Base-by-base conservation (phyloP, 2,329 filamentous ascomycete genomes). In the Juglanconis oblonga region DNA sequence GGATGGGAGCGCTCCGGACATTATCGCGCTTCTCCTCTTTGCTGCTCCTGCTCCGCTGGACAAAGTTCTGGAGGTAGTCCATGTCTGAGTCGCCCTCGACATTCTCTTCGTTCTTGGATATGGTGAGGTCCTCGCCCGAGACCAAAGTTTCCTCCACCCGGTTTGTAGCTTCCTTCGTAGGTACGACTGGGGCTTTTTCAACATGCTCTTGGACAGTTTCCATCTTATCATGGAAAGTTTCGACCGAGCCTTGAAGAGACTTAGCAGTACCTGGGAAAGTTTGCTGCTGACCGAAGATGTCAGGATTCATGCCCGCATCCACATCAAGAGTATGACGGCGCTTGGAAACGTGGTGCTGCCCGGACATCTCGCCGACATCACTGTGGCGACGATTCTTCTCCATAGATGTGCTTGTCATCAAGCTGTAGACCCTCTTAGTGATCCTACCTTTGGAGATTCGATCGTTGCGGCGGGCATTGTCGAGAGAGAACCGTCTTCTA, bases 61-160 rank as follows among this genome's bases (percentile, higher is more conserved):
- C 67, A 61, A 75, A 75, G 48, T 69, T 70, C 33, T 70, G 67
- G 17, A 75, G 66, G 67, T 74, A 67, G 32, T 72, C 71, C 1
- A 69, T 69, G 38, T 75, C 71, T 1, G 72, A 73, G 50, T 74
- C 72, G 1, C 71, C 69, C 24, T 72, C 68, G 0, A 64, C 44
- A 2, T 57, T 44, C 10, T 49, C 44, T 47, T 47, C 44, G 17
- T n/a, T 24, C n/a, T 47, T n/a, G 10, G n/a, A 7, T 8, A n/a
- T 24, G 17, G 44, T n/a, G 6, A 11, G 5, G 14, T 24, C n/a
- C 17, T 29, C 5, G n/a, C 14, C 17, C n/a, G 5, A 11, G 14
- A n/a, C 5, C n/a, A 13, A 13, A 44, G 11, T 17, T 42, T 42
- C 40, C 5, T 13, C 13, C 5, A 24, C 10, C 13, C 10, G 13